These are phyloP conservation scores for Neurospora sp. DNA, from an alignment of 2,329 filamentous ascomycete species.

Conservation along the genomic window DNA sequence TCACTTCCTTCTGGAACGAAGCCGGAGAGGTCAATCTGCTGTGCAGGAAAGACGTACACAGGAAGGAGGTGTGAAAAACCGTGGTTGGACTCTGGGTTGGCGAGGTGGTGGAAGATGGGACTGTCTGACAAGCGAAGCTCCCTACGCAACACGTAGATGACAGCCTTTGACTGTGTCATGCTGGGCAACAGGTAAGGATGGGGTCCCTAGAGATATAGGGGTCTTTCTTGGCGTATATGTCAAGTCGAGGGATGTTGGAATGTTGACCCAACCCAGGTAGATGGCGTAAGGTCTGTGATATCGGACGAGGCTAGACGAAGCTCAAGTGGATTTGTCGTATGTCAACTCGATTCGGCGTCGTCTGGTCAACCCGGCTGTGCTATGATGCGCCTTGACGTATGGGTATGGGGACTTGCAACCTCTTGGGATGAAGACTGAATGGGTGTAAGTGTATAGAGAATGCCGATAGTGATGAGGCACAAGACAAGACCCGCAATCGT, in stretches of 20 bases:
- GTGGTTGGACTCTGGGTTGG: slow-evolving; percentile 34
- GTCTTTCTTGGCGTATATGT: neutral
- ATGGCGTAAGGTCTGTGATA: neutral
- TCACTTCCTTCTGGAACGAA: slow-evolving; percentile 47
- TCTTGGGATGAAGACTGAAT: neutral
- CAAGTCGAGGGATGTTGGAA: neutral
- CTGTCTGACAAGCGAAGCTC: slow-evolving; percentile 69
- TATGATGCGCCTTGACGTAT: neutral
- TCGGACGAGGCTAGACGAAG: neutral
- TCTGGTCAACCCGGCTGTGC: neutral
- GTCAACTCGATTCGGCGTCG: neutral
- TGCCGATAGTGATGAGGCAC: neutral
- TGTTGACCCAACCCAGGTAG: neutral
- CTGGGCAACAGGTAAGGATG: neutral
- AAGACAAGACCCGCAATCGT: neutral
- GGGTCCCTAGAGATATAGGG: neutral
- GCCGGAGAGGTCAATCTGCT: slow-evolving; percentile 67
- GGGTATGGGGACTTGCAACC: neutral
- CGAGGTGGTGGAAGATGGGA: slow-evolving; percentile 54
- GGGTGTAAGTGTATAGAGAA: neutral
- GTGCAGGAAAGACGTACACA: slow-evolving; percentile 57
- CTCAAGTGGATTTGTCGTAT: neutral
- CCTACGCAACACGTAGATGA: slow-evolving; percentile 63
- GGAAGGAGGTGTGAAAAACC: slow-evolving; percentile 62
- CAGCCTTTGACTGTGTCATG: slow-evolving; percentile 35